Base-by-base conservation (phyloP, 163 green algal genomes). In the Chlamydomonas reinhardtii region DNA sequence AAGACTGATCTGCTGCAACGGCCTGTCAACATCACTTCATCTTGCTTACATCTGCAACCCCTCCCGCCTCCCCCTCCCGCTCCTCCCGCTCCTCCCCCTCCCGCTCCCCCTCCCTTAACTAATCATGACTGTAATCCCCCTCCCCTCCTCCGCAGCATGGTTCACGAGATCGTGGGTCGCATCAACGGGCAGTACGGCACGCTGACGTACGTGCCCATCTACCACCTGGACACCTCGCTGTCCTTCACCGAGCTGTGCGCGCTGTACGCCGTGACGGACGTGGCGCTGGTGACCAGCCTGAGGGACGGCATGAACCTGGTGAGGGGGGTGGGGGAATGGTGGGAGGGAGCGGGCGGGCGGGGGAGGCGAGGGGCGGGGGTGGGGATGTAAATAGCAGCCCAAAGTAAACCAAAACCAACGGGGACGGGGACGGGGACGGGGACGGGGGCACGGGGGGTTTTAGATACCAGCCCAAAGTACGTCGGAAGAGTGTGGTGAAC, bases 271-370 rank as follows among this genome's bases (percentile, higher is more conserved):
- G 95, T 99, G 71, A 99, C 97, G 15, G 96, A 99, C 78, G 96
- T 99, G 27, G 93, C 94, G 4, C 91, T 99, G 70, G 97, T 99
- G 20, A 99, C 97, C 20, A 88, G 90, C 4, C 94, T 99, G 85
- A 90, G 98, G 20, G 98, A 99, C 88, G 98, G 98, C 70, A 99
- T 99, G 98, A 99, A 99, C 92, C 96, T 99, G 35, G 98, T 86
- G 70, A 20, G 79, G 27, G 1, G 27, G 34, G 32, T 35, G 75
- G 19, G 4, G 37, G n/a, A n/a, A n/a, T n/a, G 27, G 27, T 29
- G 48, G 48, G 48, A 62, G 48, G 15, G 52, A 48, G 39, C 27
- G 73, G 73, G 43, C 1, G 73, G 48, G 31, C 29, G 12, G 43
- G 73, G 39, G 48, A 27, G 48, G 29, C 29, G 25, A 65, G 43